These are phyloP conservation scores for Suillus plorans DNA, from an alignment of 768 basidiomycete species.

Conservation along the genomic window DNA sequence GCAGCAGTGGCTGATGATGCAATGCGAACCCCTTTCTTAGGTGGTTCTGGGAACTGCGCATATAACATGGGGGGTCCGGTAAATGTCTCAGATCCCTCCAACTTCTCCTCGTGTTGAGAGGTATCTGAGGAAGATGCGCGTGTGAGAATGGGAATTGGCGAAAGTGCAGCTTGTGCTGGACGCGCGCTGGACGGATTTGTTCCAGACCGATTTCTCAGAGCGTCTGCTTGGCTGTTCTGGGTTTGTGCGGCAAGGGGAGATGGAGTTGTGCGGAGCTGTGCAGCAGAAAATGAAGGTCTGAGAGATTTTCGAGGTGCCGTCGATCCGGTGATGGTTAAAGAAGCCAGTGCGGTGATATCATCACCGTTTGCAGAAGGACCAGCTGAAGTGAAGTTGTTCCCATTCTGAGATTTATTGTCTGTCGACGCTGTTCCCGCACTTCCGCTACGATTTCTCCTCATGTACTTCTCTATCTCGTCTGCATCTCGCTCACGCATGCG, in stretches of 20 bases:
- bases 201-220: conserved; percentile 58
- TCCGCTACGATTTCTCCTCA: conserved; percentile 79
- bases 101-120: conserved; percentile 35
- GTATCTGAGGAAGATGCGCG: conserved; percentile 61
- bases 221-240: conserved; percentile 42
- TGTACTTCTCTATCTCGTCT: conserved; percentile 85
- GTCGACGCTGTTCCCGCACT: conserved; percentile 74
- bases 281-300: conserved; percentile 76
- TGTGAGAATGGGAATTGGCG: conserved; percentile 40
- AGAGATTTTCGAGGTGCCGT: conserved; percentile 58
- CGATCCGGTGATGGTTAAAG: conserved; percentile 48
- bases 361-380: conserved; percentile 56
- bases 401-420: conserved; percentile 66
- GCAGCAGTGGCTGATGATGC: conserved; percentile 47
- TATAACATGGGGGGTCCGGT: conserved; percentile 70
- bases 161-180: conserved; percentile 42
- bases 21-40: conserved; percentile 45
- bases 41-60: conserved; percentile 72
- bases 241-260: conserved; percentile 33
- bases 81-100: conserved; percentile 50
- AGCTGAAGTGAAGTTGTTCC: conserved; percentile 44
- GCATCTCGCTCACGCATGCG: conserved; percentile 84
- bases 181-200: conserved; percentile 58
- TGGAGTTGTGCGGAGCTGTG: conserved; percentile 63
- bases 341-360: conserved; percentile 48